Base-by-base conservation (phyloP, 345 rosid genomes). In the Odontarrhena argentea region DNA sequence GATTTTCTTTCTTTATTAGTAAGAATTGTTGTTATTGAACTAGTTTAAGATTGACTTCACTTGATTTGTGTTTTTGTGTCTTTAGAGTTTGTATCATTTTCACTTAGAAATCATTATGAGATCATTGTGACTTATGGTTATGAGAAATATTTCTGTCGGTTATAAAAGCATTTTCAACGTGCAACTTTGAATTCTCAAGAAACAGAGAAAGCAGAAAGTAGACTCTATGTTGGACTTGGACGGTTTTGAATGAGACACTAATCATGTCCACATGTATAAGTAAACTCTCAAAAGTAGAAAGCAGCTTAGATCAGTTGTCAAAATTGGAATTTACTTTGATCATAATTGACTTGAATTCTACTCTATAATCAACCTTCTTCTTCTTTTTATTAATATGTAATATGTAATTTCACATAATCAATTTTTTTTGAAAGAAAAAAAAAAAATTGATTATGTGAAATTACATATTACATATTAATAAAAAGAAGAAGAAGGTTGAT, bases 221-320 rank as follows among this genome's bases (percentile, higher is more conserved):
- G 24, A 37, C 55, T 71, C 64, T 11, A 63, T 63, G 8, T 55
- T 46, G 52, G 75, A 48, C 64, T 30, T 18, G 18, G 70, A 56
- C 75, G 58, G 64, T 9, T 56, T 49, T 48, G 45, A 55, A 48
- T 45, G 13, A 6, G 42, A 55, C 25, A 11, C 13, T 24, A 38
- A 6, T 36, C 63, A 13, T 43, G 63, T 53, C 48, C 55, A 61
- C 4, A 7, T 8, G 26, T 9, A 48, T 48, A 48, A n/a, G 41
- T 38, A 7, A 42, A 13, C 8, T 8, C 40, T 28, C 12, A 35
- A 22, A 14, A 25, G 22, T 4, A 30, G 2, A 14, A 5, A 32
- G 2, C 4, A 36, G 36, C 8, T 41, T 38, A 25, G 25, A 53
- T 42, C 35, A 34, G 9, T 9, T 52, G 7, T 9, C 22, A 13